Evolutionary conservation across 2,329 filamentous ascomycete genomes (phyloP).

Genomic region (Alternaria hordeiaustralica): DNA sequence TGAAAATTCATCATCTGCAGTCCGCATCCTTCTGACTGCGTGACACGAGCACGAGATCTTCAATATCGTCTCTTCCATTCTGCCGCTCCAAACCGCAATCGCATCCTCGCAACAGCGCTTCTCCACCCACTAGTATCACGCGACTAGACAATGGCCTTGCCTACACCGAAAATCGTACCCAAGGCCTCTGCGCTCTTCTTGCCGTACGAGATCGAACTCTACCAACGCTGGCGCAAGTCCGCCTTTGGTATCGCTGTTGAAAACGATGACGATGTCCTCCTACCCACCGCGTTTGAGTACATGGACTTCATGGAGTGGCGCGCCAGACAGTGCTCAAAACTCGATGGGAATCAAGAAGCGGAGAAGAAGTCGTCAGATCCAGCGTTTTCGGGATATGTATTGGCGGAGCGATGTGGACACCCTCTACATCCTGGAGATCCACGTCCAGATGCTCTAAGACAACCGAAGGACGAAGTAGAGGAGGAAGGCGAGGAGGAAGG

Average conservation of each 20-base stretch:
- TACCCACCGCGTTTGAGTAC: constrained; percentile 17
- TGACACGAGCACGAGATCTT: neutral
- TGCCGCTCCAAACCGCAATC: neutral
- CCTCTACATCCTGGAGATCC: constrained; percentile 11
- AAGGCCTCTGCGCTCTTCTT: neutral
- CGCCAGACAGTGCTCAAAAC: neutral
- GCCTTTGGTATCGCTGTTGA: neutral
- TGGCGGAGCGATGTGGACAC: constrained; percentile 1
- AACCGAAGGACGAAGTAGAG: neutral
- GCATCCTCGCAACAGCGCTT: no score
- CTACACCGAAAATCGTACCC: neutral
- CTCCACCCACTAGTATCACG: no score
- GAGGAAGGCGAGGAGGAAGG: neutral
- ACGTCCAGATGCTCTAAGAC: neutral
- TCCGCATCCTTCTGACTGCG: neutral
- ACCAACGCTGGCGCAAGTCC: neutral
- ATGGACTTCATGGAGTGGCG: constrained; percentile 10
- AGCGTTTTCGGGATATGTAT: neutral
- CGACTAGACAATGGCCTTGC: no score
- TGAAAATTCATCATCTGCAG: neutral
- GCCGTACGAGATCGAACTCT: neutral
- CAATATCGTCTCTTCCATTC: neutral
- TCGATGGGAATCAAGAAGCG: neutral
- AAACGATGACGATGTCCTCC: neutral
- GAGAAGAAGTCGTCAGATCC: neutral